Percentiles rank a stretch among this genome's conserved stretches.
Evolutionary conservation across 768 basidiomycete genomes (phyloP).

Genomic region (Suillus lakei): DNA sequence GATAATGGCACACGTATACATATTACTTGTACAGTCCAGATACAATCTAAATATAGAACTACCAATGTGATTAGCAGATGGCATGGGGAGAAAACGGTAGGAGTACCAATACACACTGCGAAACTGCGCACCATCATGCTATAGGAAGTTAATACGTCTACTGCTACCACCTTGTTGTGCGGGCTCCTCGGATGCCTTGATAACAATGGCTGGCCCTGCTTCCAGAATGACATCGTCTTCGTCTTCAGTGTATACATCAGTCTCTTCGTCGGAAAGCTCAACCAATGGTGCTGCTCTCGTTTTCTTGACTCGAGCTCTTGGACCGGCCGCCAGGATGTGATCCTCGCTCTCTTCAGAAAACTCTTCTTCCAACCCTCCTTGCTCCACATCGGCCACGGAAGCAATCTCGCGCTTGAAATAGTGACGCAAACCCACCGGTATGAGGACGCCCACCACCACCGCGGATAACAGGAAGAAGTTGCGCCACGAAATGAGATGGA

Average conservation of each 20-base stretch:
- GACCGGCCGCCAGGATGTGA: conserved; percentile 60
- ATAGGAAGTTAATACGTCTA: neutral
- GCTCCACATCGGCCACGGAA: conserved; percentile 41
- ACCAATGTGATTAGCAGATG: neutral
- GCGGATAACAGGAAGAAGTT: conserved; percentile 88
- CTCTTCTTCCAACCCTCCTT: conserved; percentile 38
- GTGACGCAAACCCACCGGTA: conserved; percentile 88
- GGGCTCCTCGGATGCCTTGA: conserved; percentile 38
- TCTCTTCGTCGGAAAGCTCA: conserved; percentile 41
- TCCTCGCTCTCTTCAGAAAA: conserved; percentile 45
- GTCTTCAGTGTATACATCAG: conserved; percentile 45
- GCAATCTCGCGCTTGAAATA: conserved; percentile 73
- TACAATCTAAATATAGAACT: conserved; percentile 11
- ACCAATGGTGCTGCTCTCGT: conserved; percentile 37
- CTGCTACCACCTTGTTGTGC: conserved; percentile 5
- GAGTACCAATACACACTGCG: neutral
- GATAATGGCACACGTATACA: neutral
- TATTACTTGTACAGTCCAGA: conserved; percentile 1
- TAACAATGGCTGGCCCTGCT: conserved; percentile 66
- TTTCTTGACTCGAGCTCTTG: conserved; percentile 49
- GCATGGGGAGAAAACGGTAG: neutral
- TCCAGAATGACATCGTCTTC: conserved; percentile 79
- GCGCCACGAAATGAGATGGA: conserved; percentile 89
- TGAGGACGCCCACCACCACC: conserved; percentile 89
- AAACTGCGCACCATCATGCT: neutral